Evolutionary conservation across 139 green algal genomes (phyloP), one percentile per base, ranked within the genome.

Genomic region (Chlamydomonas sp.): DNA sequence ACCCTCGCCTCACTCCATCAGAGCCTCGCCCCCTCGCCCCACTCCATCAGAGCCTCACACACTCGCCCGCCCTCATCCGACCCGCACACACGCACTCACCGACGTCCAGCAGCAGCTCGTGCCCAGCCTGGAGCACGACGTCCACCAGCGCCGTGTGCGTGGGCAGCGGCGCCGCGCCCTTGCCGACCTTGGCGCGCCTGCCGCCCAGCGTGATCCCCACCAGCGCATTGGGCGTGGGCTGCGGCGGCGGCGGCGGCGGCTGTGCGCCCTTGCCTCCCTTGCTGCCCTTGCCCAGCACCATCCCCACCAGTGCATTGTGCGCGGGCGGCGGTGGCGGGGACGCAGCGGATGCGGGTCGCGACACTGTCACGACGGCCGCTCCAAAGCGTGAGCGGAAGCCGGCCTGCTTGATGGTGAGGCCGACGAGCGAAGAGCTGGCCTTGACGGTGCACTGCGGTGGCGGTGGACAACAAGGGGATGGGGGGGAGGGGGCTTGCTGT

Each of bases 371-470:
- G n/a, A 66, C 58, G n/a, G 31, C 22, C 4, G 22, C 58, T 4
- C 58, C 58, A 39, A 66, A 66, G 31, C 58, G 58, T 37, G 58
- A 66, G 30, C 58, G 29, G 10, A 66, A 38, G 30, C 58, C 58
- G 38, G 10, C 10, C 5, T 36, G 29, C 36, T 30, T 28, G 58
- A 66, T 66, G 5, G 58, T 29, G 30, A 24, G 16, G 30, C 20
- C 20, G 16, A 30, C 5, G 3, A 66, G 10, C n/a, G 31, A 30
- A 8, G 90, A 26, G 20, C 31, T 30, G 3, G 28, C 4, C 8
- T 38, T 36, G 5, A 66, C 58, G 38, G 20, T 39, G 58, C 29
- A 47, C 58, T 66, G n/a, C n/a, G n/a, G n/a, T n/a, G n/a, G n/a
- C n/a, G n/a, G n/a, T n/a, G n/a, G n/a, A 54, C 43, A 54, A 13